These are phyloP conservation scores for Pulveroboletus sp. DNA, from an alignment of 768 basidiomycete species.

Conservation along the genomic window DNA sequence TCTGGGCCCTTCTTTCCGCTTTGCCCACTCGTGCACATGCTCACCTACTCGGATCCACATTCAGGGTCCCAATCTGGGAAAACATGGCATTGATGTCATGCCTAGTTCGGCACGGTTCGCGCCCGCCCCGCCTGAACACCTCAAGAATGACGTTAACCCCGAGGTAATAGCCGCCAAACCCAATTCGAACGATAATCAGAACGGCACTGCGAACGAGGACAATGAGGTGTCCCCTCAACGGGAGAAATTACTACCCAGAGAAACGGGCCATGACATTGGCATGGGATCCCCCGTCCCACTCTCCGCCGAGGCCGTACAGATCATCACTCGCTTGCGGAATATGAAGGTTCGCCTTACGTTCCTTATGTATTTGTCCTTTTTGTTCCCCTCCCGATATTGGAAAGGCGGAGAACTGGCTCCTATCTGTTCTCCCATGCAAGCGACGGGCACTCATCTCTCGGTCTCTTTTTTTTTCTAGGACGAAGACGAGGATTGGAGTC, in stretches of 20 bases:
- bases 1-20: background rate
- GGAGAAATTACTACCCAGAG: conserved; percentile 68
- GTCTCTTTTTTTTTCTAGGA: conserved; percentile 47
- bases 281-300: conserved; percentile 84
- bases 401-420: background rate
- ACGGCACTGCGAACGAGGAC: background rate
- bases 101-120: conserved; percentile 66
- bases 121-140: conserved; percentile 50
- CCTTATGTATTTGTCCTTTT: background rate
- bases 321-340: conserved; percentile 79
- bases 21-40: background rate
- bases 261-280: conserved; percentile 84
- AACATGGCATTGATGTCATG: conserved; percentile 75
- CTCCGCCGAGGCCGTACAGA: conserved; percentile 68
- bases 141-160: conserved; percentile 40
- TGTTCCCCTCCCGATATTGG: background rate
- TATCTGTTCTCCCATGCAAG: background rate
- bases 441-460: conserved; percentile 2
- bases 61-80: conserved; percentile 71
- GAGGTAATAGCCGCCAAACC: conserved; percentile 36
- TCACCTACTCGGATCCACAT: background rate
- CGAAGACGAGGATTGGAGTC: conserved; percentile 84
- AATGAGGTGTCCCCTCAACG: conserved; percentile 1
- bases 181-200: background rate
- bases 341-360: conserved; percentile 58